Base-by-base conservation (phyloP, 805 yeast species). In the Teunomyces cretensis region DNA sequence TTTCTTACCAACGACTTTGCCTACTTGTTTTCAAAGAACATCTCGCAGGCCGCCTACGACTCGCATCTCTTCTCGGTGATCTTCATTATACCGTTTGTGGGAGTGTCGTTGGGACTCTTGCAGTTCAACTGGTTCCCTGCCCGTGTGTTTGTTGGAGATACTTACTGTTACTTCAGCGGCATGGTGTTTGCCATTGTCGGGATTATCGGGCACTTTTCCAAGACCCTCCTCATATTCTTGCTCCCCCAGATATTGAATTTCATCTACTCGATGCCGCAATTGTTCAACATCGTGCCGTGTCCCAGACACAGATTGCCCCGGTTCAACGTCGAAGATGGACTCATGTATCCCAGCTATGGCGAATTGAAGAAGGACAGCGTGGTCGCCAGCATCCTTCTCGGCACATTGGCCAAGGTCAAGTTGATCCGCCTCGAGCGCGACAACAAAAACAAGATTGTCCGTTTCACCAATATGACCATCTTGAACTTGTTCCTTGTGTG, bases 161-260 rank as follows among this genome's bases (percentile, higher is more conserved):
- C 99, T 0, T 94, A 86, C 72, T 94, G 99, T 68, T 94, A 94
- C 67, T 91, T 94, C 65, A 89, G 96, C 19, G 99, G 99, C 3
- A 94, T 94, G 99, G 96, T 94, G 1, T 90, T 94, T 65, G 99
- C 98, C 0, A 94, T 91, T 22, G 96, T 88, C 26, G 98, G 97
- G 1, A 94, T 94, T 30, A 75, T 88, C 47, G 98, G 98, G 1
- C 99, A 94, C 70, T 94, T 91, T 64, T 88, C 97, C 35, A 94
- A 94, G 67, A 94, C 99, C 0, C 71, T 92, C 54, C 71, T 94
- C 65, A 65, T 91, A 28, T 84, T 94, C 58, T 86, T 94, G 61
- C 70, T 88, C 33, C 98, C 98, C 2, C 99, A 94, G 67, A 87
- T 94, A 44, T 65, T 89, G 67, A 94, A 94, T 62, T 94, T 94